Percentiles rank a stretch among this genome's conserved stretches.
These are phyloP conservation scores for Salvia hispanica DNA, from an alignment of 257 asterid genomes.

Conservation along the genomic window DNA sequence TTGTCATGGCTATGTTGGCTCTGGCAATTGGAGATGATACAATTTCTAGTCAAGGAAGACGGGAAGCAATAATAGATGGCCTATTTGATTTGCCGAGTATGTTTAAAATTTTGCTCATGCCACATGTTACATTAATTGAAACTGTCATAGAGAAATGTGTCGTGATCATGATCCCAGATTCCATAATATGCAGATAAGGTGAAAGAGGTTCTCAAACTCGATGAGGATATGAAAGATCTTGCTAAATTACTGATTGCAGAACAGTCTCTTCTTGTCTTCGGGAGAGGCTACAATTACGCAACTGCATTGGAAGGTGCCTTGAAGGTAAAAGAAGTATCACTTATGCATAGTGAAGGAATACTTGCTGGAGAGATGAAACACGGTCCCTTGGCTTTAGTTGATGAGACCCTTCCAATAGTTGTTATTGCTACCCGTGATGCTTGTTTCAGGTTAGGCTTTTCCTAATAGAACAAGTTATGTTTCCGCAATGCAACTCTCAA, in stretches of 20 bases:
- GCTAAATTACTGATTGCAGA: conserved; percentile 77
- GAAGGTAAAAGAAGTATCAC: conserved; percentile 98
- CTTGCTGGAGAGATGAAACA: conserved; percentile 99
- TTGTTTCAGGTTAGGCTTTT: conserved; percentile 77
- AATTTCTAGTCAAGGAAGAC: conserved; percentile 72
- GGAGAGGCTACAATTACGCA: conserved; percentile 94
- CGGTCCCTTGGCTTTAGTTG: conserved; percentile 96
- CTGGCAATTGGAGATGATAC: conserved; percentile 92
- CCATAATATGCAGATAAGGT: conserved; percentile 64
- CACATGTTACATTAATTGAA: conserved; percentile 4
- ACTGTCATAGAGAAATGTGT: background rate
- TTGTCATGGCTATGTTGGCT: conserved; percentile 97
- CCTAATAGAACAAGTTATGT: background rate
- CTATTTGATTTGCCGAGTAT: conserved; percentile 85
- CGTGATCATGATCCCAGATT: conserved; percentile 26
- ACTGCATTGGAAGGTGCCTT: conserved; percentile 96
- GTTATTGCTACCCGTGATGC: conserved; percentile 94
- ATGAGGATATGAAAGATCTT: conserved; percentile 83
- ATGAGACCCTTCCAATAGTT: conserved; percentile 85
- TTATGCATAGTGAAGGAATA: conserved; percentile 99
- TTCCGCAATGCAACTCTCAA: conserved; percentile 1
- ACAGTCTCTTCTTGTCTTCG: conserved; percentile 96
- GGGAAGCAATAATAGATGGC: conserved; percentile 90
- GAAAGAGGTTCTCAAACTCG: conserved; percentile 89
- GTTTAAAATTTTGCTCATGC: conserved; percentile 27